Conservation (phyloP, 768 basidiomycete genomes). For the Rickenella mellea region DNA sequence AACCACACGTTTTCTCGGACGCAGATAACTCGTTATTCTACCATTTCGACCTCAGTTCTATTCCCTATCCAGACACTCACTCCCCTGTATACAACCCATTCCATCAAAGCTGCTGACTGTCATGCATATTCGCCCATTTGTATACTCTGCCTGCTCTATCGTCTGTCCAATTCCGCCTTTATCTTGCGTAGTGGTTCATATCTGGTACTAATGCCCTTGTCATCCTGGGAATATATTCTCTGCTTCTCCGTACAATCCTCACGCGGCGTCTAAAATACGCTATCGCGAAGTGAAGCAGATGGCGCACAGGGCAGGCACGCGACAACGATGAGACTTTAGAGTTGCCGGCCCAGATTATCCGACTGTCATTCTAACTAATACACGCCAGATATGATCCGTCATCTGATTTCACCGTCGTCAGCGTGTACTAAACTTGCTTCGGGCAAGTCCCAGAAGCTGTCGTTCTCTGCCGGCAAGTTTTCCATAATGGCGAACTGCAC, state of each 20-base stretch:
- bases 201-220: not conserved
- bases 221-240: too few species aligned
- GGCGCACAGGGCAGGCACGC: too few species aligned
- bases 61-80: slow-evolving; percentile 47
- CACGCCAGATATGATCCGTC: too few species aligned
- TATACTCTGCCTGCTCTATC: slow-evolving; percentile 25
- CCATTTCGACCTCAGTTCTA: slow-evolving; percentile 60
- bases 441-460: not conserved
- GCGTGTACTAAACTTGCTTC: too few species aligned
- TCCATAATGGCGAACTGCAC: slow-evolving; percentile 36
- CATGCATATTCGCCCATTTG: slow-evolving; percentile 24
- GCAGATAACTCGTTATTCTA: slow-evolving; percentile 51
- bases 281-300: too few species aligned
- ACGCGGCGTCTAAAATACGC: too few species aligned
- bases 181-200: not conserved
- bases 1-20: slow-evolving; percentile 54
- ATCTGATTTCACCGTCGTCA: too few species aligned
- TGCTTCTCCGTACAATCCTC: too few species aligned
- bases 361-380: too few species aligned
- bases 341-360: too few species aligned
- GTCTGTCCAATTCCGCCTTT: slow-evolving; percentile 8
- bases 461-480: slow-evolving; percentile 16
- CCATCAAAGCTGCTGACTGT: not conserved
- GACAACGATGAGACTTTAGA: too few species aligned
- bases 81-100: not conserved